Evolutionary conservation across 441 rosid species (phyloP).

Genomic region (Macaranga tanarius): DNA sequence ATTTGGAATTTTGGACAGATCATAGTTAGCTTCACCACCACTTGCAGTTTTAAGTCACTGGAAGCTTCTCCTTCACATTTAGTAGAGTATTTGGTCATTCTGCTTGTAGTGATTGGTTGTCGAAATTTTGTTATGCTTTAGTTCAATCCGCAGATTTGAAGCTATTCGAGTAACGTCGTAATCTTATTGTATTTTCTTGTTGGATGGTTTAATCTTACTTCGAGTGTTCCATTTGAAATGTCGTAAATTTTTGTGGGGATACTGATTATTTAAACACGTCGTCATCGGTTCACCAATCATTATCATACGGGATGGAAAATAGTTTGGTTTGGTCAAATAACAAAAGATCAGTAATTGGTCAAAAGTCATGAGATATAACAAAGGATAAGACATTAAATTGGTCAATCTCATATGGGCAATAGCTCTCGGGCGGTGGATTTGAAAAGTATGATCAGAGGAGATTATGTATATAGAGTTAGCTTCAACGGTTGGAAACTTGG

Average conservation of each 20-base stretch:
- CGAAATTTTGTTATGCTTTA: neutral
- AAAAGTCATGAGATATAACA: neutral
- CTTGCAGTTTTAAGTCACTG: neutral
- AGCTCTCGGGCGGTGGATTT: neutral
- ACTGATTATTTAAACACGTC: too few relatives aligned
- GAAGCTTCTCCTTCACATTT: neutral
- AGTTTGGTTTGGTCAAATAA: neutral
- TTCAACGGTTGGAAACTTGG: too few relatives aligned
- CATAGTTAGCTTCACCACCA: neutral
- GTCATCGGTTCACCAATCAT: neutral
- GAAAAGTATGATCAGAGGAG: too few relatives aligned
- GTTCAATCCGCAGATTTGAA: neutral
- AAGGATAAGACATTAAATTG: neutral
- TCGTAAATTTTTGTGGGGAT: neutral
- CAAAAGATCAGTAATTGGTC: neutral
- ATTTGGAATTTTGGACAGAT: constrained; percentile 32
- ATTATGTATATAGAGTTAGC: too few relatives aligned
- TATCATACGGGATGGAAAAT: neutral
- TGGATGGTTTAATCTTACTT: neutral
- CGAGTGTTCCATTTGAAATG: neutral
- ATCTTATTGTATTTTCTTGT: neutral
- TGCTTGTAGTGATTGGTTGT: neutral
- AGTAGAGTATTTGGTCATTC: neutral
- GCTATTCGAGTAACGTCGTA: neutral
- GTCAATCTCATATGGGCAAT: neutral